Base-by-base conservation (phyloP, 2,329 filamentous ascomycete species). In the Apiospora hydei region DNA sequence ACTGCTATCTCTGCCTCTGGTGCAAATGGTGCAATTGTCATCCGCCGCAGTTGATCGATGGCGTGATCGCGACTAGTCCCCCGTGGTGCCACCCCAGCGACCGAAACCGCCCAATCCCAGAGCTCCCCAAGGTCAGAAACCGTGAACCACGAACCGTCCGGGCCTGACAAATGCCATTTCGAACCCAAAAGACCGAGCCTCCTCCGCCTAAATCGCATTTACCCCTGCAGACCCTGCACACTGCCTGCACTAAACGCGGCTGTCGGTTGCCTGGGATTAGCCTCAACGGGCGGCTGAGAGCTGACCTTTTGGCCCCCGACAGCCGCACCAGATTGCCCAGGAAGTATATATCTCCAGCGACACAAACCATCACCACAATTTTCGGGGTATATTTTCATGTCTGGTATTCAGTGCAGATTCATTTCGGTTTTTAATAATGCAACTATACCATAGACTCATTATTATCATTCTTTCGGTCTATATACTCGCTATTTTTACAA, bases 11-110 rank as follows among this genome's bases (percentile, higher is more conserved):
- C 61, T 67, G 43, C 67, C 53, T 38, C 71, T 73, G 72, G 70
- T 69, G 72, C 72, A 70, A 73, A 73, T 73, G 72, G 70, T 69
- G 72, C 72, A 70, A 73, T 73, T 69, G 72, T 68, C 67, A 71
- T 73, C 69, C 57, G 57, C 72, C 46, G 69, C 70, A 46, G 67
- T 66, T 73, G 72, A 68, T 64, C 72, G 72, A 73, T 73, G 69
- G 70, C 72, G 72, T 71, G 69, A 73, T 73, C 70, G 69, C 57
- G 46, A 69, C 57, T 72, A 72, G 66, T 66, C 24, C 18, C 43
- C 66, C 67, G 34, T 69, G 67, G 44, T 49, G 67, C 44, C 67
- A 49, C 67, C 18, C 57, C 34, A n/a, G 38, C 11, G 18, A 64
- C 57, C 57, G 57, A 64, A 64, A 64, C 67, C 67, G 67, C 47